These are phyloP conservation scores for Hypoxylon rubiginosum DNA, from an alignment of 2,329 filamentous ascomycete genomes.

Conservation along the genomic window DNA sequence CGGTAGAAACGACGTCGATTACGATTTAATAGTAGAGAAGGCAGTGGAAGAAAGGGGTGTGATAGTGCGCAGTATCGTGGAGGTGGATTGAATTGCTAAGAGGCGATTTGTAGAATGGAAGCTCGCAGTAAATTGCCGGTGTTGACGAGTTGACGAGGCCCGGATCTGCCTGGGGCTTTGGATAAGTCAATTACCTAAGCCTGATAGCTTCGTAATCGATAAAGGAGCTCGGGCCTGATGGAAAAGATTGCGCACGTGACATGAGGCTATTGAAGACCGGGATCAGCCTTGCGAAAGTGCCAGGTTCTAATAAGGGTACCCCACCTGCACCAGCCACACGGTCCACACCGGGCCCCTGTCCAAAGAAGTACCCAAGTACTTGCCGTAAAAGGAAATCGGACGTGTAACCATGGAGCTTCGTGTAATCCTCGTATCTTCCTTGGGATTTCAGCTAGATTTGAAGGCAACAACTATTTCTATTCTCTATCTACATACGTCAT, in stretches of 20 bases:
- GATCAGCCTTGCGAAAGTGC: constrained; percentile 1
- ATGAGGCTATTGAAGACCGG: neutral
- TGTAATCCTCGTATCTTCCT: neutral
- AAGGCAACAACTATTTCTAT: neutral
- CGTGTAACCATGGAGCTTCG: neutral
- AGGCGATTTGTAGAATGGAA: constrained; percentile 31
- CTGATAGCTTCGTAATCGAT: constrained; percentile 32
- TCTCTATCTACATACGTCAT: neutral
- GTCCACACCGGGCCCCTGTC: constrained; percentile 1
- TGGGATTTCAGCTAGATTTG: neutral
- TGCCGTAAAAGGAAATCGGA: constrained; percentile 25
- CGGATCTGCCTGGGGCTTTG: constrained; percentile 45
- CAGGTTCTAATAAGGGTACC: neutral
- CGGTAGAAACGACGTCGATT: neutral
- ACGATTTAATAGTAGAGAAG: neutral
- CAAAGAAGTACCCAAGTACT: constrained; percentile 3
- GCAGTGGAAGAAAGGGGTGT: neutral
- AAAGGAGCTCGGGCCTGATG: constrained; percentile 29
- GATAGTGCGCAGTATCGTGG: constrained; percentile 12
- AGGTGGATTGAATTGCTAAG: constrained; percentile 25
- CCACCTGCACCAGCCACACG: constrained; percentile 3
- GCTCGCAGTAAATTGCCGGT: constrained; percentile 32
- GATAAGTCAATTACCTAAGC: constrained; percentile 31
- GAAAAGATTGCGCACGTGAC: neutral
- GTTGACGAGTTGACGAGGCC: constrained; percentile 44